These are phyloP conservation scores for Agapanthus africanus DNA, from an alignment of 106 monocot species.

Conservation along the genomic window DNA sequence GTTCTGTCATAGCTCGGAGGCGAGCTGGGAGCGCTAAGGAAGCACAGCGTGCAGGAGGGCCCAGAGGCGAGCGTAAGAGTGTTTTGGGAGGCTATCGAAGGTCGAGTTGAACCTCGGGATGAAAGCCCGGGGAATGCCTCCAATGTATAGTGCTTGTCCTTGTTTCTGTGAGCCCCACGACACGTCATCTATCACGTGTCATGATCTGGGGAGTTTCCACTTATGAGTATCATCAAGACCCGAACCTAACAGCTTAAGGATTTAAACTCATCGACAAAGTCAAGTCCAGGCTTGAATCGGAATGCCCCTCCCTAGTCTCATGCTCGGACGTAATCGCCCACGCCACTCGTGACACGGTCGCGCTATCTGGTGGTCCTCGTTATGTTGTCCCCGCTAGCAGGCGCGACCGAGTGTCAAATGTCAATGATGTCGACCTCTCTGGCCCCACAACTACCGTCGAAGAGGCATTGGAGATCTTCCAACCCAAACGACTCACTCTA, in stretches of 20 bases:
- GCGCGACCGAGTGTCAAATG: slow-evolving; percentile 17
- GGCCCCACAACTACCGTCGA: slow-evolving; percentile 14
- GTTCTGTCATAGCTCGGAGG: no score
- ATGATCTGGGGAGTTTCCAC: no score
- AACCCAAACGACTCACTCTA: slow-evolving; percentile 10
- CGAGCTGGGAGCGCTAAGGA: no score
- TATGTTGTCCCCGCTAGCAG: slow-evolving; percentile 28
- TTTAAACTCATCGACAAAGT: slow-evolving; percentile 24
- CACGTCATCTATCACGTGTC: no score
- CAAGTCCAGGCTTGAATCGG: slow-evolving; percentile 21
- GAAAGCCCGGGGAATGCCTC: no score
- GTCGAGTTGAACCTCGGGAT: no score
- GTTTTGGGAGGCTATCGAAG: no score
- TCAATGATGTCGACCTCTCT: slow-evolving; percentile 22
- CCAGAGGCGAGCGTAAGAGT: no score
- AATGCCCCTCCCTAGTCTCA: slow-evolving; percentile 30
- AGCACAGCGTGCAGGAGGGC: no score
- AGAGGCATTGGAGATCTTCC: slow-evolving; percentile 11
- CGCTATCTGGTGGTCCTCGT: slow-evolving; percentile 23
- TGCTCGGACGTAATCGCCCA: slow-evolving; percentile 40
- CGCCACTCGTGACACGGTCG: slow-evolving; percentile 24
- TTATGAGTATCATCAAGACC: no score
- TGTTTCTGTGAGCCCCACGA: no score
- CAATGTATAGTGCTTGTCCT: no score
- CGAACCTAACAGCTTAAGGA: slow-evolving; percentile 24